phyloP scores from a whole-genome alignment of 805 yeast genomes.

The Sungouiozyma intestinalis region DNA sequence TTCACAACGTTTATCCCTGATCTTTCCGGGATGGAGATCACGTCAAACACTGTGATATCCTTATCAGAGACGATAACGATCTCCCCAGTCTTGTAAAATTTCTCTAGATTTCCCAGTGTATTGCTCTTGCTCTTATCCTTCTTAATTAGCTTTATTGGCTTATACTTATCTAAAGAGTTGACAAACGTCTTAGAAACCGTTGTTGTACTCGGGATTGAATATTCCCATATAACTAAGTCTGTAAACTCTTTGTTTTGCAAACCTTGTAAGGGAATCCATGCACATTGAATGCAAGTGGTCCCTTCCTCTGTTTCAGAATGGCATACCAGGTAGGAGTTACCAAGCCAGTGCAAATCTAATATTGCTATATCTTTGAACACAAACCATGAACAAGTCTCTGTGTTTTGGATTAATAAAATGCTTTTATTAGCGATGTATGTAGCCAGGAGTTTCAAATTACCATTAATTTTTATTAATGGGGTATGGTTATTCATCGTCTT shows the following conservation, averaged over 20 bases:
- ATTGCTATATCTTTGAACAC: constrained; percentile 17
- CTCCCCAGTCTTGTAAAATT: constrained; percentile 23
- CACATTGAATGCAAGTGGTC: constrained; percentile 14
- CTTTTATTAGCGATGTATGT: constrained; percentile 24
- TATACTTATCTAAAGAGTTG: constrained; percentile 17
- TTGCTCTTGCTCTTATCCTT: constrained; percentile 8
- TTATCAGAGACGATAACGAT: constrained; percentile 14
- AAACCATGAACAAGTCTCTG: constrained; percentile 23
- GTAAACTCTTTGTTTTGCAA: constrained; percentile 5
- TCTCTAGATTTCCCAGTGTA: constrained; percentile 4
- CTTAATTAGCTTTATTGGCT: constrained; percentile 13
- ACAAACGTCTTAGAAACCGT: constrained; percentile 11
- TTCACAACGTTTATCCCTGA: constrained; percentile 18
- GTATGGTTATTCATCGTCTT: constrained; percentile 23
- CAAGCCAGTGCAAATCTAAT: constrained; percentile 26
- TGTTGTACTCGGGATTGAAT: constrained; percentile 11
- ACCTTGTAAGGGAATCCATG: constrained; percentile 17
- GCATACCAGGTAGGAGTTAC: constrained; percentile 21
- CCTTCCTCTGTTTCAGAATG: constrained; percentile 17
- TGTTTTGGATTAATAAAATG: constrained; percentile 21
- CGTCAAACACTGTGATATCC: constrained; percentile 18
- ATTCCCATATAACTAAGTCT: constrained; percentile 21
- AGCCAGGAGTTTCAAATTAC: constrained; percentile 19
- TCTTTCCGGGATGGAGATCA: constrained; percentile 16
- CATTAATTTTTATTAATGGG: constrained; percentile 15